A percentile compares a stretch with the other conserved stretches of the same genome.
These are phyloP conservation scores for Diaporthe citriasiana DNA, from an alignment of 2,329 filamentous ascomycete genomes.

Conservation along the genomic window DNA sequence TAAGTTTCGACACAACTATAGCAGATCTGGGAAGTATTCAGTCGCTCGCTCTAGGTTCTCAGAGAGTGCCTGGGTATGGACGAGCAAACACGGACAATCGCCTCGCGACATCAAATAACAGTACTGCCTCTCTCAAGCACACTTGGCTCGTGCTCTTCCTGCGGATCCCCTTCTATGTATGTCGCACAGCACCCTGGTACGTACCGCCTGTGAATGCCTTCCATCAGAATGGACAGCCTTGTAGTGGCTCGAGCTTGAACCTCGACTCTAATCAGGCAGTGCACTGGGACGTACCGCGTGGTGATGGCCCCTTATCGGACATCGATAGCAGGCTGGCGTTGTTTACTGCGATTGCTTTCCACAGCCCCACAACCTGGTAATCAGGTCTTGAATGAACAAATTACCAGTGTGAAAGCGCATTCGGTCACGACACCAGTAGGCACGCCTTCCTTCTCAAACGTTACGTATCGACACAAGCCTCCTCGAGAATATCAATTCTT, in stretches of 20 bases:
- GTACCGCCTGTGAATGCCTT: neutral
- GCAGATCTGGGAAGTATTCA: too few relatives aligned
- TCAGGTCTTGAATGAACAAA: neutral
- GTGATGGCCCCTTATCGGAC: constrained; percentile 5
- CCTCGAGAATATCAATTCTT: neutral
- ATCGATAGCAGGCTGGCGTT: too few relatives aligned
- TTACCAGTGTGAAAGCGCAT: neutral
- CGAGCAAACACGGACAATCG: too few relatives aligned
- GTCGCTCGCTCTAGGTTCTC: too few relatives aligned
- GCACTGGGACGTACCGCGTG: neutral
- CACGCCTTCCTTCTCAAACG: neutral
- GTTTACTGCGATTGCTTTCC: neutral
- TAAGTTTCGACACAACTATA: too few relatives aligned
- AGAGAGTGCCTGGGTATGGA: too few relatives aligned
- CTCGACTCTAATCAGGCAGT: neutral
- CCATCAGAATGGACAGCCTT: neutral
- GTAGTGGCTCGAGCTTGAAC: neutral
- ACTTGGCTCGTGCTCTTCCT: too few relatives aligned
- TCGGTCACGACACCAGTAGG: neutral
- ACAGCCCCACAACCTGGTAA: neutral
- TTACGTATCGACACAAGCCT: neutral
- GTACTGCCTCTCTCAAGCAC: too few relatives aligned
- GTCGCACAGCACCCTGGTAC: too few relatives aligned
- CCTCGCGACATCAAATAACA: too few relatives aligned
- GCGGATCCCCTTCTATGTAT: too few relatives aligned